phyloP scores from a whole-genome alignment of 2,329 filamentous ascomycete species.

The Beauveria pseudobassiana region DNA sequence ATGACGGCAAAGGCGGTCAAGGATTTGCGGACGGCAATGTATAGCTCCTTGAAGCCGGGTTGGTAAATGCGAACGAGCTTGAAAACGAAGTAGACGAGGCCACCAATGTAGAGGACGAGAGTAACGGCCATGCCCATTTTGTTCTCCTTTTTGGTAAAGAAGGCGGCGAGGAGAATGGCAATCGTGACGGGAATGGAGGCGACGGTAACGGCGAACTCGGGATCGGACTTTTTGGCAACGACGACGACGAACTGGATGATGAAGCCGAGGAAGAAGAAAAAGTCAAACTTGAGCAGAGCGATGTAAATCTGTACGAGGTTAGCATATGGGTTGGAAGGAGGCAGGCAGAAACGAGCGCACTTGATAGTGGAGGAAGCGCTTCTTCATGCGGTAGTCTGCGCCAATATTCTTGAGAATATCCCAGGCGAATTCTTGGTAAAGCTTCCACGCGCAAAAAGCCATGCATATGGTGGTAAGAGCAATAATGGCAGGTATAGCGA shows the following conservation, averaged over 20 bases:
- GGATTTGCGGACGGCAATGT: conserved; percentile 72
- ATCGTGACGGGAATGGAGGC: conserved; percentile 90
- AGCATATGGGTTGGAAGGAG: conserved; percentile 12
- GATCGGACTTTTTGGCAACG: conserved; percentile 59
- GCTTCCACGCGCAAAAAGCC: conserved; percentile 78
- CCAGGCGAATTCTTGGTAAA: conserved; percentile 98
- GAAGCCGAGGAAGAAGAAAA: conserved; percentile 99
- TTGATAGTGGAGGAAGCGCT: conserved; percentile 93
- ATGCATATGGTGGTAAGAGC: conserved; percentile 67
- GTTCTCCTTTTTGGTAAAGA: conserved; percentile 78
- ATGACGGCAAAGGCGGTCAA: conserved; percentile 92
- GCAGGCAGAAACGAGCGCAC: conserved; percentile 36
- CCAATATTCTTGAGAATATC: conserved; percentile 99
- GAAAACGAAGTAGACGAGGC: conserved; percentile 92
- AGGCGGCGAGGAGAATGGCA: conserved; percentile 73
- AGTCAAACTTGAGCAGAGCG: conserved; percentile 95
- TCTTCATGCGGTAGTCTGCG: conserved; percentile 93
- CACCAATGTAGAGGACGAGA: conserved; percentile 82
- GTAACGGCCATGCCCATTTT: conserved; percentile 67
- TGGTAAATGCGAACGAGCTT: conserved; percentile 96
- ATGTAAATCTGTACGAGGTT: conserved; percentile 72
- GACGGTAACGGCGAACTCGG: conserved; percentile 80
- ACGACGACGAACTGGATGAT: conserved; percentile 97
- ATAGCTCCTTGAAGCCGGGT: conserved; percentile 48
- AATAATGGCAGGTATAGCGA: conserved; percentile 81